Percentiles rank a stretch among this genome's conserved stretches.
Conservation (phyloP, 495 filamentous ascomycete species). For the Letharia columbiana region DNA sequence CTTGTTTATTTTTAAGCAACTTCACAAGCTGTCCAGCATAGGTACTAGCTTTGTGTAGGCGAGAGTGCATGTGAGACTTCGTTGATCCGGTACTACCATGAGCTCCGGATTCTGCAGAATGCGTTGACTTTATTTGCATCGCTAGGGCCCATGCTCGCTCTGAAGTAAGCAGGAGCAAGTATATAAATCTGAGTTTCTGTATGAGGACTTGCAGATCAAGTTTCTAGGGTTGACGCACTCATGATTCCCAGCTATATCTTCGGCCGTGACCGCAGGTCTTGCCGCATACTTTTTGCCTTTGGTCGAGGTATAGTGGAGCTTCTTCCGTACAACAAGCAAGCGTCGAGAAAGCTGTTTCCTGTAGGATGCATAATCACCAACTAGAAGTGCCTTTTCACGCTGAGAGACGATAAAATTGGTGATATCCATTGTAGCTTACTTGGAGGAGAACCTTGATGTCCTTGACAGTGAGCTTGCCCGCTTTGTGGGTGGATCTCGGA, state of each 20-base stretch:
- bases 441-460: neutral
- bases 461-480: neutral
- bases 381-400: slow-evolving; percentile 70
- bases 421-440: slow-evolving; percentile 62
- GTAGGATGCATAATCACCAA: slow-evolving; percentile 85
- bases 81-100: slow-evolving; percentile 71
- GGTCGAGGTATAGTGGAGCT: slow-evolving; percentile 69
- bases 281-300: slow-evolving; percentile 76
- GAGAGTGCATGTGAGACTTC: slow-evolving; percentile 77
- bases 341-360: slow-evolving; percentile 69
- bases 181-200: slow-evolving; percentile 53
- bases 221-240: slow-evolving; percentile 42
- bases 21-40: slow-evolving; percentile 60
- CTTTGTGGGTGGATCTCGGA: neutral
- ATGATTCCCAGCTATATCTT: slow-evolving; percentile 66
- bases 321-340: slow-evolving; percentile 75
- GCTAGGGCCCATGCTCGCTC: slow-evolving; percentile 96
- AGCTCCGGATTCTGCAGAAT: slow-evolving; percentile 60
- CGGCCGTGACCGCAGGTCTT: slow-evolving; percentile 61
- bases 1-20: slow-evolving; percentile 49
- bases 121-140: slow-evolving; percentile 82
- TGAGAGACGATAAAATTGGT: slow-evolving; percentile 71
- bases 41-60: slow-evolving; percentile 67
- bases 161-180: slow-evolving; percentile 71
- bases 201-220: neutral